phyloP scores from a whole-genome alignment of 805 yeast species.

The Blastobotrys parvus region DNA sequence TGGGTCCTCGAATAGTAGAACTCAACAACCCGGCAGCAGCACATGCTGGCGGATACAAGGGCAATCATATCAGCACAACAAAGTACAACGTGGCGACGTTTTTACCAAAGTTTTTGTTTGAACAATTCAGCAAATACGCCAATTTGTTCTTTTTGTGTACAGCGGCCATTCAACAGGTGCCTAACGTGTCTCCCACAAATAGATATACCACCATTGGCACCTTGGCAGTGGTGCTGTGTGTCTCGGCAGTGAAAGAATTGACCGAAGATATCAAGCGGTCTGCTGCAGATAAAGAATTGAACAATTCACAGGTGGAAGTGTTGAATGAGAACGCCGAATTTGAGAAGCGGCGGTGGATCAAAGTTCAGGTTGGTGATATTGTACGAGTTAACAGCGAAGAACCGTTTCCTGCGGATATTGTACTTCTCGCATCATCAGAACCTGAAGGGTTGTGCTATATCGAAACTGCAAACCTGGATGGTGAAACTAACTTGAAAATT shows the following conservation, averaged over 20 bases:
- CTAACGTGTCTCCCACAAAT: conserved; percentile 92
- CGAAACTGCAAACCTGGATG: conserved; percentile 96
- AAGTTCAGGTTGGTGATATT: conserved; percentile 85
- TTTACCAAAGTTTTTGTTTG: conserved; percentile 87
- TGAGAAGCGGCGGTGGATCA: conserved; percentile 67
- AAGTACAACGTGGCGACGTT: conserved; percentile 92
- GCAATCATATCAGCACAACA: conserved; percentile 88
- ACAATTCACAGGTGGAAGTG: conserved; percentile 66
- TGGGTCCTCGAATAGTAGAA: conserved; percentile 58
- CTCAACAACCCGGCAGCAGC: conserved; percentile 49
- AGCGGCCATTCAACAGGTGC: conserved; percentile 92
- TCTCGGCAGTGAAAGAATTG: conserved; percentile 87
- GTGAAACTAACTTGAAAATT: conserved; percentile 93
- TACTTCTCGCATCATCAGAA: conserved; percentile 82
- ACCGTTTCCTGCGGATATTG: conserved; percentile 87
- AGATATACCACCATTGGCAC: conserved; percentile 94
- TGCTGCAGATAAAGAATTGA: conserved; percentile 80
- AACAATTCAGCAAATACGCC: conserved; percentile 96
- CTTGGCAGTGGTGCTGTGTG: conserved; percentile 69
- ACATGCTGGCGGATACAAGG: conserved; percentile 52
- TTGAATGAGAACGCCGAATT: conserved; percentile 55
- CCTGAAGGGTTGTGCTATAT: conserved; percentile 97
- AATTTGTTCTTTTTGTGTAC: conserved; percentile 90
- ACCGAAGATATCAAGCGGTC: conserved; percentile 87
- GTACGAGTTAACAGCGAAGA: conserved; percentile 79